Evolutionary conservation across 345 rosid genomes (phyloP).

Genomic region (Eucalyptus marginata): DNA sequence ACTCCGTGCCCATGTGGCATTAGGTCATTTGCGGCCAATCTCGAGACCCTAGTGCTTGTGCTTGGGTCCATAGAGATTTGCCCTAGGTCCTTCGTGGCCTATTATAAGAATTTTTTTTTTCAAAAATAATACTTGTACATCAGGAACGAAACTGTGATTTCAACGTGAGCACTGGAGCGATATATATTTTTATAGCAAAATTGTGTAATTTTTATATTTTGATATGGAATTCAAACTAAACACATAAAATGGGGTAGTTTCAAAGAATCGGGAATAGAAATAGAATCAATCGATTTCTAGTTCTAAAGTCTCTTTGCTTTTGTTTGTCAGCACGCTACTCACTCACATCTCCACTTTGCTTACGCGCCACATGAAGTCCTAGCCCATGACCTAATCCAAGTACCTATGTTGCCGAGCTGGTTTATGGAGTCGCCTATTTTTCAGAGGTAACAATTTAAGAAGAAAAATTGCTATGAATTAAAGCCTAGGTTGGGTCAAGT

Average conservation of each 20-base stretch:
- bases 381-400: neutral
- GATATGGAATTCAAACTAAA: neutral
- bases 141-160: too few species aligned
- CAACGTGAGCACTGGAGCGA: neutral
- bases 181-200: neutral
- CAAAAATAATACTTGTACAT: neutral
- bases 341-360: neutral
- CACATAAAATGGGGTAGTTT: neutral
- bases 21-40: neutral
- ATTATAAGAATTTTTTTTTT: too few species aligned
- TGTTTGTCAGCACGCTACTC: accelerated
- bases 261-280: neutral
- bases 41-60: neutral
- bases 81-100: neutral
- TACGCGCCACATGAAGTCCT: neutral
- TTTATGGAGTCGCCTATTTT: neutral
- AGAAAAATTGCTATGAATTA: neutral
- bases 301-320: neutral
- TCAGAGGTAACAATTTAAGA: neutral
- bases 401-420: neutral
- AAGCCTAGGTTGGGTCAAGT: neutral
- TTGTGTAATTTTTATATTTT: neutral
- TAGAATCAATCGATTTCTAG: neutral
- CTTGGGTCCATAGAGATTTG: neutral
- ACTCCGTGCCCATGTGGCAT: neutral